Percentiles rank a stretch among this genome's conserved stretches.
Conservation (phyloP, 805 yeast genomes). For the Kuraishia capsulata region DNA sequence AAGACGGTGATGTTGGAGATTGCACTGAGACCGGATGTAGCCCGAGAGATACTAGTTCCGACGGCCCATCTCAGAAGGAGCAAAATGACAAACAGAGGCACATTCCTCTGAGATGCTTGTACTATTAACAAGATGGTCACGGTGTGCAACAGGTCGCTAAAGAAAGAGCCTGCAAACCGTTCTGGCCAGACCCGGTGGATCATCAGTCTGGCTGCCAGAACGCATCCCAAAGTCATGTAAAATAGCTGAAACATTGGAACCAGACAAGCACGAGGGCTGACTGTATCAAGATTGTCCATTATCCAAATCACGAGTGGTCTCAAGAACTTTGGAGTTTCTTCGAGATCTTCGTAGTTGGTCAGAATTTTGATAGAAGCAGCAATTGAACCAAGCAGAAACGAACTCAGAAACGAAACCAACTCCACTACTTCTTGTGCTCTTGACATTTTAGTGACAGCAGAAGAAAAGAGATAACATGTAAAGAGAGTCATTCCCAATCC, state of each 20-base stretch:
- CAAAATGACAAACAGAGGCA: slow-evolving; percentile 36
- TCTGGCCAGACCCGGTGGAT: background rate
- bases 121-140: slow-evolving; percentile 36
- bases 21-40: no score
- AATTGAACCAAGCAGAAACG: slow-evolving; percentile 34
- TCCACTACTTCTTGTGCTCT: background rate
- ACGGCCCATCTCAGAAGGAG: slow-evolving; percentile 21
- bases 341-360: background rate
- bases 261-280: slow-evolving; percentile 19
- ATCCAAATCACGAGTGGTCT: slow-evolving; percentile 17
- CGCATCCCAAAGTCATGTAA: slow-evolving; percentile 12
- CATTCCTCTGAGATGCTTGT: slow-evolving; percentile 44
- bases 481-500: slow-evolving; percentile 40
- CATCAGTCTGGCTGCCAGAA: background rate
- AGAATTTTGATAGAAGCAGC: slow-evolving; percentile 13
- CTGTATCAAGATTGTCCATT: slow-evolving; percentile 18
- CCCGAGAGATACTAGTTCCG: background rate
- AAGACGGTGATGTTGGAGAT: background rate
- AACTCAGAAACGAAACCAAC: slow-evolving; percentile 25
- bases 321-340: slow-evolving; percentile 4
- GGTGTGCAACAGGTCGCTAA: slow-evolving; percentile 26
- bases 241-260: slow-evolving; percentile 25
- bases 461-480: slow-evolving; percentile 22
- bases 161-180: slow-evolving; percentile 2
- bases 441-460: background rate